Evolutionary conservation across 805 yeast species (phyloP), one percentile per base, ranked within the genome.

Genomic region (Kodamaea kaohsiungensis): DNA sequence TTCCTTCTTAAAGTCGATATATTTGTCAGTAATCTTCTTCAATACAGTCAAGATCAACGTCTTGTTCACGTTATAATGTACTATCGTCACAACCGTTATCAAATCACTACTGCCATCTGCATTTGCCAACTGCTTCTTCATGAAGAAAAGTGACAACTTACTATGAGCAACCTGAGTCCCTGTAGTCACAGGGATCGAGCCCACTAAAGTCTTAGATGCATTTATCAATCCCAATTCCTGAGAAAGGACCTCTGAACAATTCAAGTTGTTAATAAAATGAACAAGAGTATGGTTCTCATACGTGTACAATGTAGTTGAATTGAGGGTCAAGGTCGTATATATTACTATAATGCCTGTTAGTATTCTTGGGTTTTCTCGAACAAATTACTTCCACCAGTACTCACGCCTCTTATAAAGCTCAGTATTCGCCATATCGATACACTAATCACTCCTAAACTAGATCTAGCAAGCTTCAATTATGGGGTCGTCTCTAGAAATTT

Each of bases 301-400:
- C 10, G 87, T 79, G 64, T 80, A 85, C 12, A 84, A 69, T 0
- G 88, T 83, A 5, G 87, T 81, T 15, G 88, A 83, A 61, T 85
- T 84, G 52, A 71, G 66, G 3, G 84, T 77, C 40, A 81, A 68
- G 2, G 84, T 77, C 17, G 81, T 76, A 59, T 74, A 77, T 16
- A 81, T 70, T 57, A 81, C 81, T 77, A 48, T 16, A 39, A 18
- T 49, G 8, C 2, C 5, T 46, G 68, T 58, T 53, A 52, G 59
- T 51, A 47, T 13, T 2, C 7, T 7, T n/a, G n/a, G n/a, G 10
- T 2, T 2, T 25, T 22, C 16, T 43, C 42, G 30, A 7, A 3
- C 38, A n/a, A 37, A 43, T 17, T 42, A 15, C 30, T 15, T n/a
- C 22, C 27, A 13, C 7, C 17, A 9, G 5, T 50, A 67, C 71